Evolutionary conservation across 148 eudicot genomes (phyloP).

Genomic region (Chenopodium formosanum): DNA sequence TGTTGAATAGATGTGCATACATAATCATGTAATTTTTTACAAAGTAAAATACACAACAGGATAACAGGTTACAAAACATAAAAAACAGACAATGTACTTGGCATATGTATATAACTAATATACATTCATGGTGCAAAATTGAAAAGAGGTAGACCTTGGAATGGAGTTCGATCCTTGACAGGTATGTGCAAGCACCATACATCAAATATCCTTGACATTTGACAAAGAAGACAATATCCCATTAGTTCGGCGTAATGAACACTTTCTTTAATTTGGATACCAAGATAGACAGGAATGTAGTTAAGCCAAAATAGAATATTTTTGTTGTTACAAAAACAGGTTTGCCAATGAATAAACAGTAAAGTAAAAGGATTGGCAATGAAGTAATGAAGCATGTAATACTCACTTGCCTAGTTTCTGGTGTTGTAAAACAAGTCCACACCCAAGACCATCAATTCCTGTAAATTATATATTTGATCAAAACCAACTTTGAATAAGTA

Average conservation of each 20-base stretch:
- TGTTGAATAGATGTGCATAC: no score
- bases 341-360: no score
- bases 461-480: not conserved
- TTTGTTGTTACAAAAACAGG: no score
- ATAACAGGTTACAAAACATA: no score
- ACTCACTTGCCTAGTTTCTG: constrained; percentile 53
- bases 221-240: constrained; percentile 15
- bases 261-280: not conserved
- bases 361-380: no score
- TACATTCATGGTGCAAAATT: not conserved
- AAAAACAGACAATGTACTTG: no score
- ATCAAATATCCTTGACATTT: constrained; percentile 59
- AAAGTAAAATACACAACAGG: no score
- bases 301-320: no score
- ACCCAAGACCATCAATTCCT: constrained; percentile 64
- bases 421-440: constrained; percentile 53
- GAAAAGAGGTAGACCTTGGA: constrained; percentile 35
- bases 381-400: no score
- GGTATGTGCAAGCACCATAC: constrained; percentile 66
- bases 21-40: no score
- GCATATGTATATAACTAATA: not conserved
- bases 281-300: no score
- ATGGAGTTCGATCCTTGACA: constrained; percentile 50
- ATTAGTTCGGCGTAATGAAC: constrained; percentile 19
- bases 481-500: not conserved